phyloP scores from a whole-genome alignment of 2,329 filamentous ascomycete genomes.

The Ophiostoma perfectum region DNA sequence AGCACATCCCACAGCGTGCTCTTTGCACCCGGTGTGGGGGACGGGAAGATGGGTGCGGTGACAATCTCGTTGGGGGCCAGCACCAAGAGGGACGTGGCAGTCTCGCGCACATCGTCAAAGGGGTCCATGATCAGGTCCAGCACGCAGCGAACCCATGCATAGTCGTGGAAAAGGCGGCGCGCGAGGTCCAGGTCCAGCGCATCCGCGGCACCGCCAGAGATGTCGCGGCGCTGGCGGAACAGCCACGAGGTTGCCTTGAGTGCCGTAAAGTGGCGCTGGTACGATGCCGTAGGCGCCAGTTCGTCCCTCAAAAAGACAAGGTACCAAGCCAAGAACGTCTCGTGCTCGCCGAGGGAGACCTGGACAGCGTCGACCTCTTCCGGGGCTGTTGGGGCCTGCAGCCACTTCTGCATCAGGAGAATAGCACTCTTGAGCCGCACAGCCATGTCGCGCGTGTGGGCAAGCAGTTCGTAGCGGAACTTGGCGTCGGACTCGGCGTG shows the following conservation, averaged over 20 bases:
- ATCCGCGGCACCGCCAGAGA: slow-evolving; percentile 31
- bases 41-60: slow-evolving; percentile 17
- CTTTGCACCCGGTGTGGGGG: not conserved
- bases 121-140: slow-evolving; percentile 80
- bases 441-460: slow-evolving; percentile 68
- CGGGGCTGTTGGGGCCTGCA: not conserved
- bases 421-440: slow-evolving; percentile 67
- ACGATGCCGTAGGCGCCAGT: slow-evolving; percentile 74
- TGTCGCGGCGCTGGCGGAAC: slow-evolving; percentile 63
- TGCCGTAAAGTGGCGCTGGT: slow-evolving; percentile 80
- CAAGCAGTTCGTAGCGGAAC: slow-evolving; percentile 73
- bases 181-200: slow-evolving; percentile 29
- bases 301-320: slow-evolving; percentile 66
- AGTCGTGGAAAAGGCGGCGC: slow-evolving; percentile 36
- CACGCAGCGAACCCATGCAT: slow-evolving; percentile 56
- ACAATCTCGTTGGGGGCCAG: slow-evolving; percentile 42
- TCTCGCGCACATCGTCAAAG: slow-evolving; percentile 81
- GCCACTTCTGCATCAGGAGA: slow-evolving; percentile 42
- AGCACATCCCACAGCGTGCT: slow-evolving; percentile 34
- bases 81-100: slow-evolving; percentile 47
- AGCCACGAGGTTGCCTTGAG: slow-evolving; percentile 65
- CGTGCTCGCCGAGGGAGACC: slow-evolving; percentile 44
- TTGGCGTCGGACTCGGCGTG: slow-evolving; percentile 83
- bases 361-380: not conserved
- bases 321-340: slow-evolving; percentile 69